A percentile compares a stretch with the other conserved stretches of the same genome.
phyloP scores from a whole-genome alignment of 2,329 filamentous ascomycete genomes.

The Monosporascus sp. region DNA sequence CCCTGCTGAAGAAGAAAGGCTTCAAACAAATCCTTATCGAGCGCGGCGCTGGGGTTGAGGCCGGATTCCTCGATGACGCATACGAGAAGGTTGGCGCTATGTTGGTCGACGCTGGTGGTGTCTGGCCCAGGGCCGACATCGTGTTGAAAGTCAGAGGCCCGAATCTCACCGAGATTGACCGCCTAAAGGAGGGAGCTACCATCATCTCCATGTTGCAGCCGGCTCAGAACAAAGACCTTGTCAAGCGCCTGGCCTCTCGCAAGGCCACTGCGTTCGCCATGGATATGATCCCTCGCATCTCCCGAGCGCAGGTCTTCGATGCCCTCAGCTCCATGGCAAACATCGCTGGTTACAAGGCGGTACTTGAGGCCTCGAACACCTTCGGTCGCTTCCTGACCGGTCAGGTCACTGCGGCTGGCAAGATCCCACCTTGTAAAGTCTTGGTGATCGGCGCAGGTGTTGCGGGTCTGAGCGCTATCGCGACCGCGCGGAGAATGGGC shows the following conservation, averaged over 20 bases:
- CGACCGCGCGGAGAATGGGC: constrained; percentile 77
- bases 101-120: constrained; percentile 60
- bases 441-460: constrained; percentile 88
- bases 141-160: constrained; percentile 80
- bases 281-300: constrained; percentile 90
- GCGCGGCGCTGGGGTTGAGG: constrained; percentile 69
- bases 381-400: constrained; percentile 86
- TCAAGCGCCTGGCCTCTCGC: constrained; percentile 65
- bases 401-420: constrained; percentile 82
- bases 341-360: constrained; percentile 89
- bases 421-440: constrained; percentile 87
- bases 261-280: constrained; percentile 79
- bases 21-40: constrained; percentile 74
- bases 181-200: constrained; percentile 63
- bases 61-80: constrained; percentile 71
- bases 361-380: constrained; percentile 81
- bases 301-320: constrained; percentile 82
- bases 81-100: constrained; percentile 76
- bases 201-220: constrained; percentile 82
- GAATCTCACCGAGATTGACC: constrained; percentile 61
- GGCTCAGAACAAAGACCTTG: constrained; percentile 68
- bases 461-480: constrained; percentile 82
- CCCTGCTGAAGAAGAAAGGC: constrained; percentile 78
- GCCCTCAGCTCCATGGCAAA: constrained; percentile 91
- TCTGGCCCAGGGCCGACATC: constrained; percentile 73